These are phyloP conservation scores for Suhomyces emberorum DNA, from an alignment of 805 yeast species.

Conservation along the genomic window DNA sequence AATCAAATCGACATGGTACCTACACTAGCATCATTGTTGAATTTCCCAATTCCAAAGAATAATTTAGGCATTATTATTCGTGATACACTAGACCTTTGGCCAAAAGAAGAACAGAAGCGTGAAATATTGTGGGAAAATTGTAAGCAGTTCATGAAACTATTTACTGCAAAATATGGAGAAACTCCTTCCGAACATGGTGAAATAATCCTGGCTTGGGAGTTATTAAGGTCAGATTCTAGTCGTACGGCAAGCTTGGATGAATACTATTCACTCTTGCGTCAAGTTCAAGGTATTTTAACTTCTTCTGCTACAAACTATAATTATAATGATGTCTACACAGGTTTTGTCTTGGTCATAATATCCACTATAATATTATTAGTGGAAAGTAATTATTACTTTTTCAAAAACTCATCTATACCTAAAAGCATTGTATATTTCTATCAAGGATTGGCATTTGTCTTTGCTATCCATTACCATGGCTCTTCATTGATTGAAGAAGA, in stretches of 20 bases:
- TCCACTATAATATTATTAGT: conserved; percentile 25
- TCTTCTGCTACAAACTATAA: conserved; percentile 72
- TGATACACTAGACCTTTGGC: conserved; percentile 54
- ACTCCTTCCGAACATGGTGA: conserved; percentile 4
- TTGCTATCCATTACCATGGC: conserved; percentile 78
- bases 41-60: conserved; percentile 67
- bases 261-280: conserved; percentile 36
- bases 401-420: conserved; percentile 1
- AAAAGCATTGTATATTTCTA: conserved; percentile 4
- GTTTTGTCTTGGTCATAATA: conserved; percentile 23
- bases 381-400: conserved; percentile 1
- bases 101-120: conserved; percentile 25
- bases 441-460: conserved; percentile 38
- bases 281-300: conserved; percentile 50
- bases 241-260: conserved; percentile 12
- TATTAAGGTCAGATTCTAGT: conserved; percentile 1
- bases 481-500: conserved; percentile 83
- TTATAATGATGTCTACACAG: conserved; percentile 41
- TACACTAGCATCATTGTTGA: conserved; percentile 56
- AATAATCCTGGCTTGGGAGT: conserved; percentile 11
- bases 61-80: conserved; percentile 69
- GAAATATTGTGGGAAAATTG: conserved; percentile 52
- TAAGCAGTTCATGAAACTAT: conserved; percentile 49
- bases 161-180: conserved; percentile 36
- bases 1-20: conserved; percentile 77